These are phyloP conservation scores for Pholiota molesta DNA, from an alignment of 768 basidiomycete genomes.

Conservation along the genomic window DNA sequence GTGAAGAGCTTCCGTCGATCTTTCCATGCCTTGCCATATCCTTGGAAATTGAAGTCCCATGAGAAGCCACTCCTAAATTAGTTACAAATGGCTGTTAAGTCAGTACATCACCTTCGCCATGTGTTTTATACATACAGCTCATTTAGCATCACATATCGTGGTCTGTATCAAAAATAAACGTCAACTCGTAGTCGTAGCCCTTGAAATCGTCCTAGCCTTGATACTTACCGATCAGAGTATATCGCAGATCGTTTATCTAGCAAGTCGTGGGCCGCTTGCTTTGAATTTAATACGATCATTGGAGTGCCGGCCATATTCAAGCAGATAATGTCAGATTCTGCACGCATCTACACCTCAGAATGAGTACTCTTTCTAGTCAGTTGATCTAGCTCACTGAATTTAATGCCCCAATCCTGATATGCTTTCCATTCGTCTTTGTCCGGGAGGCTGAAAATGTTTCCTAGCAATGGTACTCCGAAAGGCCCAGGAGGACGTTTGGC, in stretches of 20 bases:
- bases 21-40: constrained; percentile 17
- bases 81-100: not conserved
- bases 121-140: constrained; percentile 9
- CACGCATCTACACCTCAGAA: not conserved
- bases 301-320: constrained; percentile 25
- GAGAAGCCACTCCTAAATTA: constrained; percentile 12
- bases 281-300: constrained; percentile 33
- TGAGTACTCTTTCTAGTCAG: not conserved
- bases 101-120: no score
- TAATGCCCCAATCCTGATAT: constrained; percentile 9
- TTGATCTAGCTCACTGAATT: constrained; percentile 9
- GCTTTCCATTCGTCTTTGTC: constrained; percentile 15
- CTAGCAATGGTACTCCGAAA: constrained; percentile 13
- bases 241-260: constrained; percentile 42
- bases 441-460: constrained; percentile 20
- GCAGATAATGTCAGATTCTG: constrained; percentile 30
- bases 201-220: not conserved
- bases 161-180: constrained; percentile 11
- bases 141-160: constrained; percentile 15
- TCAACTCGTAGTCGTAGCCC: not conserved
- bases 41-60: constrained; percentile 21
- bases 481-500: constrained; percentile 17
- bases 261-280: constrained; percentile 36
- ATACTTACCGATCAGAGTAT: constrained; percentile 33
- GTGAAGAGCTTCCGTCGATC: constrained; percentile 32